Base-by-base conservation (phyloP, 1,284 basidiomycete genomes). In the Thecaphora frezii region DNA sequence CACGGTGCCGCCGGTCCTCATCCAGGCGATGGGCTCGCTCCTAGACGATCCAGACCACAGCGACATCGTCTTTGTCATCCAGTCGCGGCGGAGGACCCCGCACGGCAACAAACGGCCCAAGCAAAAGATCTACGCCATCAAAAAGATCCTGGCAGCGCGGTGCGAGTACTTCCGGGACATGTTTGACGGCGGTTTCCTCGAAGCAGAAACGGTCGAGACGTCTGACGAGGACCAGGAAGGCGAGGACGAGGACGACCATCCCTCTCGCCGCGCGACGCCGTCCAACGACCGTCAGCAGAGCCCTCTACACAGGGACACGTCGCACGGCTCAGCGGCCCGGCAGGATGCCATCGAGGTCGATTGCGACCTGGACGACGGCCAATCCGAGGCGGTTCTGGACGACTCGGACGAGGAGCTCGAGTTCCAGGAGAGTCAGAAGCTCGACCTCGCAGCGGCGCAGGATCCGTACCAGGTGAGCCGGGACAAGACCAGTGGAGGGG, bases 1-100 rank as follows among this genome's bases (percentile, higher is more conserved):
- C 51, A 75, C 80, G 8, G 86, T 89, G 8, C 88, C 89, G 0
- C 85, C 83, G 59, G 82, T 82, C 47, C 82, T 88, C 10, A 73
- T 89, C 19, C 86, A 86, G 56, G 85, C 87, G 3, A 83, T 91
- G 44, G 90, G 90, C 7, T 82, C 83, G 21, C 81, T 92, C 36
- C 82, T 92, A 8, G 88, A 92, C 67, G 88, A 92, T 73, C 88
- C 87, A 40, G 79, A 85, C 14, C 91, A 91, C 72, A 90, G 69
- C 54, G 71, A 74, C 48, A 65, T 72, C 18, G 69, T 74, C 16
- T 74, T 74, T 44, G 51, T 63, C 43, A 54, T 73, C 26, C 54
- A 56, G 23, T 57, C 58, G 39, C 58, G 54, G 22, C 54, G 59
- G 1, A 51, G 61, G 7, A 51, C 57, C 48, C 22, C 47, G 42